Percentiles rank a stretch among this genome's conserved stretches.
These are phyloP conservation scores for Vitis vinifera DNA, from an alignment of 164 flowering plant species.

Conservation along the genomic window DNA sequence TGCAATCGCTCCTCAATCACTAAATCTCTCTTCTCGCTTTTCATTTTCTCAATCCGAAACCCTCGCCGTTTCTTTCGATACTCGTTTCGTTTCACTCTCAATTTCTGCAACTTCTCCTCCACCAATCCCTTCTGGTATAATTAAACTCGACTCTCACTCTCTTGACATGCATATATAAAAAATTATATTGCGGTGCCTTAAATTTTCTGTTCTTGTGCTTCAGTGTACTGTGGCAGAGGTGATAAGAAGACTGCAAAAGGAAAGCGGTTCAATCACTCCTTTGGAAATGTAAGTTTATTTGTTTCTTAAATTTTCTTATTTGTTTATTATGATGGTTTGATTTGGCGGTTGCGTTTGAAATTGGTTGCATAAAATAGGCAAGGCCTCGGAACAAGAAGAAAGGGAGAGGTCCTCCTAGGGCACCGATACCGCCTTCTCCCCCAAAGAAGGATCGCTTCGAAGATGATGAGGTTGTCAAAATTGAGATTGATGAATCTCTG, in stretches of 20 bases:
- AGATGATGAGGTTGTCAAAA: slow-evolving; percentile 49
- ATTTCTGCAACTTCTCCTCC: slow-evolving; percentile 28
- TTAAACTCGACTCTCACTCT: background rate
- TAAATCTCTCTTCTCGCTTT: slow-evolving; percentile 15
- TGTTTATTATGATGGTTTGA: background rate
- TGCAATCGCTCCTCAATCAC: slow-evolving; percentile 29
- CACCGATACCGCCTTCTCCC: slow-evolving; percentile 54
- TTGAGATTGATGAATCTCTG: slow-evolving; percentile 70
- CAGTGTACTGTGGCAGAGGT: slow-evolving; percentile 88
- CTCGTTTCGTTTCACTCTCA: slow-evolving; percentile 27
- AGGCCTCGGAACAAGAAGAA: slow-evolving; percentile 83
- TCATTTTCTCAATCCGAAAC: slow-evolving; percentile 39
- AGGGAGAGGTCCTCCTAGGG: slow-evolving; percentile 86
- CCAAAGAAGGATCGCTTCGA: slow-evolving; percentile 70
- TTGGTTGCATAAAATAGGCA: slow-evolving; percentile 43
- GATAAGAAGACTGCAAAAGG: slow-evolving; percentile 89
- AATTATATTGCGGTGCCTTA: background rate
- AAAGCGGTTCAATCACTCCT: slow-evolving; percentile 86
- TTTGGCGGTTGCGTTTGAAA: background rate
- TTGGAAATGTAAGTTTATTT: slow-evolving; percentile 68
- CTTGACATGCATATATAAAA: background rate
- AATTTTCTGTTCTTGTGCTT: slow-evolving; percentile 3
- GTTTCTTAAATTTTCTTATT: background rate
- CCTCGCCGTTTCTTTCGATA: slow-evolving; percentile 35
- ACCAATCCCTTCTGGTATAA: slow-evolving; percentile 33